phyloP scores from a whole-genome alignment of 2,329 filamentous ascomycete genomes.

The Achaetomium macrosporum region DNA sequence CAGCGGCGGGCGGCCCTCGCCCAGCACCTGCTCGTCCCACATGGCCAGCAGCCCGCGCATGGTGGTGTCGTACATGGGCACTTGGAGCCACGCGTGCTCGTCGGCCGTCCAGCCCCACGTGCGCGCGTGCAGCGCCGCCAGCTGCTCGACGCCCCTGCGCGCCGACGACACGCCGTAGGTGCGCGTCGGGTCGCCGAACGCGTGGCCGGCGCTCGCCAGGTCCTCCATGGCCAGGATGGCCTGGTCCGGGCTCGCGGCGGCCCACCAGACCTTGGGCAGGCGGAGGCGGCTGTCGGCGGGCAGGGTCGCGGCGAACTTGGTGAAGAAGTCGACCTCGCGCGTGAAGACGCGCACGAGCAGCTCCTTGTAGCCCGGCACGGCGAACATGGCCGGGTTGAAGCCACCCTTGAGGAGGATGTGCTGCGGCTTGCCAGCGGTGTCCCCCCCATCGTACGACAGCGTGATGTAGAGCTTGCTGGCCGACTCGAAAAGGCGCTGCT shows the following conservation, averaged over 20 bases:
- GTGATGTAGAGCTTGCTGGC: background rate
- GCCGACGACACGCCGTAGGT: constrained; percentile 28
- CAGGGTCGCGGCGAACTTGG: constrained; percentile 31
- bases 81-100: constrained; percentile 14
- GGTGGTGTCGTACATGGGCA: background rate
- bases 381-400: constrained; percentile 22
- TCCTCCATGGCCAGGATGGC: constrained; percentile 37
- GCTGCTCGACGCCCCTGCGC: constrained; percentile 33
- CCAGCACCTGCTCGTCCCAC: background rate
- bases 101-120: constrained; percentile 32
- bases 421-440: background rate
- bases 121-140: constrained; percentile 36
- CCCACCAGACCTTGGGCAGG: constrained; percentile 33
- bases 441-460: background rate
- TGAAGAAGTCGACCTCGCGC: constrained; percentile 35
- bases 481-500: too few relatives aligned
- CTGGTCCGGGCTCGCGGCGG: constrained; percentile 31
- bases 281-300: too few relatives aligned
- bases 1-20: background rate
- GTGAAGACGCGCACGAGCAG: constrained; percentile 23
- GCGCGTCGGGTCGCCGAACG: constrained; percentile 26
- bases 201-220: constrained; percentile 29
- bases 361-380: constrained; percentile 29
- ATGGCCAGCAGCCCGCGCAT: background rate
- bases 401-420: background rate